phyloP scores from a whole-genome alignment of 495 filamentous ascomycete species.

The Daldinia caldariorum region DNA sequence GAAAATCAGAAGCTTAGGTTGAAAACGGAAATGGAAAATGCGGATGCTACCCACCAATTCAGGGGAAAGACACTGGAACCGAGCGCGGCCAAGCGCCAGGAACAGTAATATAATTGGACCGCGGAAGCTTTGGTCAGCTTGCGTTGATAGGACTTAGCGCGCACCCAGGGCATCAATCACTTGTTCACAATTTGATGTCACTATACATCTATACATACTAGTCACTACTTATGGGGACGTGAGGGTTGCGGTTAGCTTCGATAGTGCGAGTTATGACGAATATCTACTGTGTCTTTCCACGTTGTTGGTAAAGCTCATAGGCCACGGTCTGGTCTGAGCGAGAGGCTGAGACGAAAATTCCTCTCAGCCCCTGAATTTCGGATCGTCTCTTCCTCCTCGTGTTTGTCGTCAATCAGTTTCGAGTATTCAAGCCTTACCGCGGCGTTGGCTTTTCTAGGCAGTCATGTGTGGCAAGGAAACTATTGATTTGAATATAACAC shows the following conservation, averaged over 20 bases:
- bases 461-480: background rate
- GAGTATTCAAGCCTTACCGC: constrained; percentile 8
- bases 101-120: constrained; percentile 58
- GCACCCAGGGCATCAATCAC: constrained; percentile 27
- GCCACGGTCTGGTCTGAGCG: background rate
- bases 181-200: constrained; percentile 17
- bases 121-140: constrained; percentile 54
- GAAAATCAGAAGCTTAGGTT: background rate
- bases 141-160: constrained; percentile 41
- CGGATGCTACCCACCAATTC: constrained; percentile 29
- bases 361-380: constrained; percentile 26
- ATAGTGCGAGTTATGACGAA: constrained; percentile 5
- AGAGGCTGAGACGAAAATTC: constrained; percentile 18
- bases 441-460: constrained; percentile 3
- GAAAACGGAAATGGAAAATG: constrained; percentile 1
- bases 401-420: constrained; percentile 21
- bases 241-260: background rate
- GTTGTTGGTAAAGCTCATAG: constrained; percentile 3
- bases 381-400: background rate
- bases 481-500: background rate
- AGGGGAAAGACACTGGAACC: constrained; percentile 24
- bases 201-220: too few relatives aligned
- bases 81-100: constrained; percentile 57
- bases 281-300: background rate
- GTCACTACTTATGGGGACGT: too few relatives aligned